Conservation (phyloP, 345 rosid genomes). For the Populus davidiana region DNA sequence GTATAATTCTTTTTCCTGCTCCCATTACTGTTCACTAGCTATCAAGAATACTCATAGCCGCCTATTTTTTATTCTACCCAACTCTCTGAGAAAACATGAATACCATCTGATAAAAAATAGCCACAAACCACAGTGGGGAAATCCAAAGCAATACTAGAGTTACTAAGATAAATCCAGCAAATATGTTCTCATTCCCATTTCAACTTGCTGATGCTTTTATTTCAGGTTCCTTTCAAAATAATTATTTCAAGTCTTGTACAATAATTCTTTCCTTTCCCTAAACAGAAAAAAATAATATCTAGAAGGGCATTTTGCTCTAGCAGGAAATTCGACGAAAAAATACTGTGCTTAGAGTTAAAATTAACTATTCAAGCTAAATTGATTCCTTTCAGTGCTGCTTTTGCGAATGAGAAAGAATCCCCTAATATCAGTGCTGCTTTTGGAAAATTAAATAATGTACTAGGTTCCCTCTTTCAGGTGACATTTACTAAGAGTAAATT, state of each 20-base stretch:
- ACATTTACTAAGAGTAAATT: neutral
- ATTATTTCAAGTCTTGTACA: too few species aligned
- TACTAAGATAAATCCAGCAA: neutral
- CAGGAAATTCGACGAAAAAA: neutral
- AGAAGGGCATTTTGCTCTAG: neutral
- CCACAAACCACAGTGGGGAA: neutral
- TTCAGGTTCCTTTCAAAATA: neutral
- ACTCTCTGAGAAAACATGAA: neutral
- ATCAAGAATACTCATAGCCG: neutral
- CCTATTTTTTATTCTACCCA: neutral
- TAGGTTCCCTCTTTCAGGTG: neutral
- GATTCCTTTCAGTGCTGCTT: neutral
- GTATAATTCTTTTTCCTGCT: neutral
- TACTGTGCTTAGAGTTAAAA: neutral
- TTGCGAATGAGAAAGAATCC: neutral
- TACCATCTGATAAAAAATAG: neutral
- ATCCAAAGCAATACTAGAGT: neutral
- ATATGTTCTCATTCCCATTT: neutral
- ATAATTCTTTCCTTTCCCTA: neutral
- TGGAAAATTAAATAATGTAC: neutral
- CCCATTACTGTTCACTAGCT: neutral
- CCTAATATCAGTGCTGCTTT: neutral
- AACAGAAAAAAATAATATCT: neutral
- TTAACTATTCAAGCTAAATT: neutral
- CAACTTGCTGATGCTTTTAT: neutral